A percentile compares a stretch with the other conserved stretches of the same genome.
These are phyloP conservation scores for Cinchona pubescens DNA, from an alignment of 257 asterid species.

Conservation along the genomic window DNA sequence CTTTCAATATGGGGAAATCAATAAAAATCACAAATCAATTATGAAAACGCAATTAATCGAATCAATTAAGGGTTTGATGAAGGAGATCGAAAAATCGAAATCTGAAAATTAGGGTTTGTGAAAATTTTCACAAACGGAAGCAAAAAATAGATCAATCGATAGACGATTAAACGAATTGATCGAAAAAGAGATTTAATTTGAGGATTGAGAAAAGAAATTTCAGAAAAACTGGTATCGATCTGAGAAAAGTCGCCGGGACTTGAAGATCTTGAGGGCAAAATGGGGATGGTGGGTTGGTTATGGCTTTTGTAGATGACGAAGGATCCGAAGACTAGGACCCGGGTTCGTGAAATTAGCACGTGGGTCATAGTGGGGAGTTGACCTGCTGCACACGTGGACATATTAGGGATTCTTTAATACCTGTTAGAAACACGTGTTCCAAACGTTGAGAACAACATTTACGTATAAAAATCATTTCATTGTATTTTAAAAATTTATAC, in stretches of 20 bases:
- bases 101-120: slow-evolving; percentile 38
- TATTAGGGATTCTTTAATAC: background rate
- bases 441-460: too few relatives aligned
- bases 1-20: slow-evolving; percentile 26
- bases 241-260: slow-evolving; percentile 23
- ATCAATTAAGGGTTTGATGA: slow-evolving; percentile 21
- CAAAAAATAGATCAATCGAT: slow-evolving; percentile 34
- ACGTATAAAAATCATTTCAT: too few relatives aligned
- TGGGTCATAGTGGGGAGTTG: slow-evolving; percentile 16
- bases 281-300: slow-evolving; percentile 28
- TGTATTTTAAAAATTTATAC: too few relatives aligned
- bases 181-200: slow-evolving; percentile 24
- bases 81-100: slow-evolving; percentile 41
- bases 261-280: slow-evolving; percentile 27
- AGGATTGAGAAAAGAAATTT: slow-evolving; percentile 14
- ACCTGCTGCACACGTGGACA: slow-evolving; percentile 17
- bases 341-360: slow-evolving; percentile 27
- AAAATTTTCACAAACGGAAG: slow-evolving; percentile 13
- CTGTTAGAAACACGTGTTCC: too few relatives aligned
- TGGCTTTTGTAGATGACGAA: slow-evolving; percentile 43
- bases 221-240: slow-evolving; percentile 26
- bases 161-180: slow-evolving; percentile 32
- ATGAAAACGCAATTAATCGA: slow-evolving; percentile 7
- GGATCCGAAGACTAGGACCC: slow-evolving; percentile 43
- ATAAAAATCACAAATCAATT: background rate